Percentiles rank a stretch among this genome's conserved stretches.
phyloP scores from a whole-genome alignment of 2,329 filamentous ascomycete species.

The Fusarium napiforme region DNA sequence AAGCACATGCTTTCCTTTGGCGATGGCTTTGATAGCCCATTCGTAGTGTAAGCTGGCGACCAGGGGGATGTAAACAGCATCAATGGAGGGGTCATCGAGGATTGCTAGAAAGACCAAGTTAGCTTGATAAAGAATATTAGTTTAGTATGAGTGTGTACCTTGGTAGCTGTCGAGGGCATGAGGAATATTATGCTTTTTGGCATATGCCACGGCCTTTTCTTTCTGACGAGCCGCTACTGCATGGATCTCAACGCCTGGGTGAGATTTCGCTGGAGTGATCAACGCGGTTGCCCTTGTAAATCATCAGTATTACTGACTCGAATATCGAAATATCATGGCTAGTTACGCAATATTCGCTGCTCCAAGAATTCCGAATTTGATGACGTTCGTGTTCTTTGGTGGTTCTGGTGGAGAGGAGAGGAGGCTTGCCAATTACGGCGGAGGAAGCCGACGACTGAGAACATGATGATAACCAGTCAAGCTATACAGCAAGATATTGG shows the following conservation, averaged over 20 bases:
- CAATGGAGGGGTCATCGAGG: background rate
- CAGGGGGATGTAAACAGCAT: slow-evolving; percentile 1
- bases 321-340: fast-evolving
- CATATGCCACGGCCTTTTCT: background rate
- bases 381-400: background rate
- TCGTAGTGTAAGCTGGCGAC: background rate
- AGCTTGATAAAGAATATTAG: fast-evolving
- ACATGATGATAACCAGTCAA: background rate
- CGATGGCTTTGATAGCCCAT: background rate
- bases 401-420: background rate
- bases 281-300: background rate
- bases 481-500: fast-evolving
- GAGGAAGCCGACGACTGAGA: background rate
- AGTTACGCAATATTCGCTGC: background rate
- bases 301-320: background rate
- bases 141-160: fast-evolving
- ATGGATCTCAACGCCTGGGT: background rate
- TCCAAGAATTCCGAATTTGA: slow-evolving; percentile 3
- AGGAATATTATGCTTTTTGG: background rate
- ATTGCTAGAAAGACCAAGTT: background rate
- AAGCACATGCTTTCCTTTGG: background rate
- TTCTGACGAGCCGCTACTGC: background rate
- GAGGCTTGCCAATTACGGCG: background rate
- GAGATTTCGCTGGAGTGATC: background rate
- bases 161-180: background rate